Percentiles rank a stretch among this genome's conserved stretches.
Conservation (phyloP, 345 rosid species). For the Gynandropsis gynandra region DNA sequence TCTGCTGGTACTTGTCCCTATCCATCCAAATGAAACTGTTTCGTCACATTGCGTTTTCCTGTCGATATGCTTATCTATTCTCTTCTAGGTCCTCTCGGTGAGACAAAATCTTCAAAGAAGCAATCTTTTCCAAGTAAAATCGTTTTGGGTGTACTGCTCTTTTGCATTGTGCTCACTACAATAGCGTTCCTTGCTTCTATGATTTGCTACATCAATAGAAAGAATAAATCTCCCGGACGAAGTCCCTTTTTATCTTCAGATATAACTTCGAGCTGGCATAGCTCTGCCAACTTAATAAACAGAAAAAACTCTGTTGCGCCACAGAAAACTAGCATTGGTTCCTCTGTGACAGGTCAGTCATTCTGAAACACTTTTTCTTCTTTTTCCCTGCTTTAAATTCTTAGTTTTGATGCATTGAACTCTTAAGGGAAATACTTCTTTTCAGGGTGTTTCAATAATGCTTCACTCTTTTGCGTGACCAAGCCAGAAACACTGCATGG, state of each 20-base stretch:
- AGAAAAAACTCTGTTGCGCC: conserved; percentile 42
- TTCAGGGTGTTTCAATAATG: conserved; percentile 62
- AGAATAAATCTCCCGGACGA: conserved; percentile 38
- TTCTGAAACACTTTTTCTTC: neutral
- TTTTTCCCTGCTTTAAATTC: neutral
- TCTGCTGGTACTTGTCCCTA: conserved; percentile 53
- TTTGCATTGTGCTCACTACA: conserved; percentile 57
- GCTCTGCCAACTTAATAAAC: conserved; percentile 67
- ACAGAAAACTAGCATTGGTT: conserved; percentile 31
- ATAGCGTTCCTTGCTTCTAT: conserved; percentile 60
- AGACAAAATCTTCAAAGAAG: conserved; percentile 35
- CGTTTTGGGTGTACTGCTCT: conserved; percentile 44
- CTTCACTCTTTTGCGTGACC: conserved; percentile 41
- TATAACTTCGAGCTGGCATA: conserved; percentile 65
- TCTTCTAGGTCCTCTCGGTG: conserved; percentile 42
- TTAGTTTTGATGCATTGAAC: conserved; percentile 10
- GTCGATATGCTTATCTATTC: conserved; percentile 12
- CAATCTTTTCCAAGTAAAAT: conserved; percentile 41
- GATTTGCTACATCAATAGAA: conserved; percentile 46
- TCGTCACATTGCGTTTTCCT: neutral
- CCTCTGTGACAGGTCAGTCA: conserved; percentile 27
- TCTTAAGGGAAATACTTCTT: neutral
- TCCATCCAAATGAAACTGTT: neutral
- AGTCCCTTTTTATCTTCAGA: conserved; percentile 51
- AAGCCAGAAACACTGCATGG: conserved; percentile 48